Evolutionary conservation across 1,284 basidiomycete genomes (phyloP).

Genomic region (Cerrena zonata): DNA sequence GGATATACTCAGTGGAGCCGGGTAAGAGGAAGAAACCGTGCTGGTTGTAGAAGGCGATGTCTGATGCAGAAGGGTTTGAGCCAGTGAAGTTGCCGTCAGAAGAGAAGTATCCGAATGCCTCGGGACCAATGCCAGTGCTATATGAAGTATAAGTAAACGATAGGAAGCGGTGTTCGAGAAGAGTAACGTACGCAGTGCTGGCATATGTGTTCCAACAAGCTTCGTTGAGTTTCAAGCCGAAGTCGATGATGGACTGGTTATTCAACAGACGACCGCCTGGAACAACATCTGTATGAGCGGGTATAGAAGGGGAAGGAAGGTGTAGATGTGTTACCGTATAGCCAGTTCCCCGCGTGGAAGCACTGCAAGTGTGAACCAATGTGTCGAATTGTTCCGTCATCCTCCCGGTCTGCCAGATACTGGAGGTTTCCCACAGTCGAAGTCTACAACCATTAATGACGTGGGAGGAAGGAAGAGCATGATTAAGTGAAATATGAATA

Average conservation of each 20-base stretch:
- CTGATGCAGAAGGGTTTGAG: conserved; percentile 28
- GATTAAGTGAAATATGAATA: conserved; percentile 9
- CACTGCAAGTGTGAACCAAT: conserved; percentile 67
- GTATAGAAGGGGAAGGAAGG: neutral
- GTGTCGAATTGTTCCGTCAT: conserved; percentile 41
- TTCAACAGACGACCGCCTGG: conserved; percentile 58
- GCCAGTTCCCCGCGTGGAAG: conserved; percentile 69
- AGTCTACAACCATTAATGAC: conserved; percentile 32
- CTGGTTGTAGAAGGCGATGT: conserved; percentile 48
- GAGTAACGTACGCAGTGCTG: conserved; percentile 50
- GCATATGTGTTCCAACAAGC: conserved; percentile 75
- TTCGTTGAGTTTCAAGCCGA: conserved; percentile 56
- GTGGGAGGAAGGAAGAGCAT: neutral
- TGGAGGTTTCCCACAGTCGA: conserved; percentile 57
- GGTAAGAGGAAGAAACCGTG: conserved; percentile 61
- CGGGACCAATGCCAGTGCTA: conserved; percentile 68
- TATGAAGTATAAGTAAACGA: neutral
- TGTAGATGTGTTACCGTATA: conserved; percentile 44
- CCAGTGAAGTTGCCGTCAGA: conserved; percentile 55
- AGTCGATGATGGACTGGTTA: conserved; percentile 61
- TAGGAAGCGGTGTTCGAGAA: neutral
- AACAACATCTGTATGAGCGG: neutral
- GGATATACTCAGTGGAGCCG: conserved; percentile 38
- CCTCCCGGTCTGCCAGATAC: conserved; percentile 54
- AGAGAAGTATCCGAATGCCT: conserved; percentile 55